Evolutionary conservation across 108 stramenopile species (phyloP).

Genomic region (Pseudonitzschia multistriata): DNA sequence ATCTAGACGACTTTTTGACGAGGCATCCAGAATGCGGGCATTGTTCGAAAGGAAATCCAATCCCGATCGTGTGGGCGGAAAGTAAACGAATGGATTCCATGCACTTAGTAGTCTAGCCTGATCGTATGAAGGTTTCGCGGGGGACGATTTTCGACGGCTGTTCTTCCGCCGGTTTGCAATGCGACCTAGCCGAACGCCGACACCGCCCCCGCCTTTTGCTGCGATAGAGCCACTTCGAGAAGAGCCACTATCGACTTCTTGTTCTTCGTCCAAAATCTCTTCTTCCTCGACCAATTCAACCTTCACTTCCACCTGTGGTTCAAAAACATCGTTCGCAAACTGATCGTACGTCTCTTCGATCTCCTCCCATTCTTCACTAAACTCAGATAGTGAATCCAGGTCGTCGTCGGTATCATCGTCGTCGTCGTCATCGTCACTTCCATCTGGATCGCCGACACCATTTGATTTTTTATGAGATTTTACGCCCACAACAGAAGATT

Average conservation of each 20-base stretch:
- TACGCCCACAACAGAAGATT: slow-evolving; percentile 29
- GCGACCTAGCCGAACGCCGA: slow-evolving; percentile 45
- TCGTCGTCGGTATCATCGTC: slow-evolving; percentile 60
- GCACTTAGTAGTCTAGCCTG: slow-evolving; percentile 42
- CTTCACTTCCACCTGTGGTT: slow-evolving; percentile 40
- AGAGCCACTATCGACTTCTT: neutral
- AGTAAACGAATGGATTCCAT: slow-evolving; percentile 60
- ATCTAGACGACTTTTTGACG: slow-evolving; percentile 66
- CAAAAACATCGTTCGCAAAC: slow-evolving; percentile 12
- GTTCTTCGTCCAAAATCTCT: slow-evolving; percentile 7
- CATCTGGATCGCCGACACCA: slow-evolving; percentile 84
- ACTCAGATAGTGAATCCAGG: slow-evolving; percentile 19
- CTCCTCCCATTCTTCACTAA: slow-evolving; percentile 54
- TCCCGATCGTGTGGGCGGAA: slow-evolving; percentile 51
- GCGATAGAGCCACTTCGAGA: neutral
- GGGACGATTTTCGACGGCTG: neutral
- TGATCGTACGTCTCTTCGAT: slow-evolving; percentile 23
- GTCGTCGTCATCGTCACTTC: slow-evolving; percentile 57
- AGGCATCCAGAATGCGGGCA: slow-evolving; percentile 44
- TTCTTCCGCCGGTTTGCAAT: slow-evolving; percentile 25
- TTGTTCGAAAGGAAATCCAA: slow-evolving; percentile 29
- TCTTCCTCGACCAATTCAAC: slow-evolving; percentile 46
- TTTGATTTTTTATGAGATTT: slow-evolving; percentile 59
- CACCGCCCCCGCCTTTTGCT: slow-evolving; percentile 33
- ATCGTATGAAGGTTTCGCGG: slow-evolving; percentile 18